Base-by-base conservation (phyloP, 805 yeast species). In the Candida maesae region DNA sequence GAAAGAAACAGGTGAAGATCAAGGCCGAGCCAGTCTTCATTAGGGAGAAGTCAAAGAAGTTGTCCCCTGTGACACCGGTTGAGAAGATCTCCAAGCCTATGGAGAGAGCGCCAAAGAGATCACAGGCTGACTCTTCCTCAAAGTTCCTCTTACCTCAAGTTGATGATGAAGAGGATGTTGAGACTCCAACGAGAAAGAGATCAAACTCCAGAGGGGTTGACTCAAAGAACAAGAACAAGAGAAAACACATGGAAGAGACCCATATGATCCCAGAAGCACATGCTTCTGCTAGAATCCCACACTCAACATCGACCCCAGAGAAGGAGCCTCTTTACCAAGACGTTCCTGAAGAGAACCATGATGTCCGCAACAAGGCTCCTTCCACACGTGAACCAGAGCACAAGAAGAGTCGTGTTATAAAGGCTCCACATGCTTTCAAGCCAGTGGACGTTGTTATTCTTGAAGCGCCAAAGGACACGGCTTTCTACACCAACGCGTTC, bases 1-100 rank as follows among this genome's bases (percentile, higher is more conserved):
- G n/a, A n/a, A n/a, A n/a, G 44, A 46, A 50, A 17, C 52, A 50
- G 3, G 52, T 51, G 30, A 48, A 38, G 42, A 45, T 53, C 41
- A 53, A 53, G 34, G 3, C 32, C 5, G 56, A 53, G 32, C 51
- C 55, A 9, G 23, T 27, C 1, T 11, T 12, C 8, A 32, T 20
- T 16, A 5, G 30, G 32, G 18, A 18, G 15, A 6, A 15, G 17
- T 5, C 35, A 6, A 38, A 32, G 20, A 33, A 36, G 33, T 16
- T 19, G 13, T 26, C 35, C 2, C 58, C 58, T 6, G 38, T 44
- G 5, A 53, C 57, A 1, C 57, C 57, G 6, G 24, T 19, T 2
- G 47, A 46, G 29, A 49, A 44, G 24, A 42, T 42, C 12, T 30
- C 45, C 20, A 39, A 44, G 28, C 39, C 47, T 2, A 12, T 33